Base-by-base conservation (phyloP, 768 basidiomycete genomes). In the Mycena capillaripes region DNA sequence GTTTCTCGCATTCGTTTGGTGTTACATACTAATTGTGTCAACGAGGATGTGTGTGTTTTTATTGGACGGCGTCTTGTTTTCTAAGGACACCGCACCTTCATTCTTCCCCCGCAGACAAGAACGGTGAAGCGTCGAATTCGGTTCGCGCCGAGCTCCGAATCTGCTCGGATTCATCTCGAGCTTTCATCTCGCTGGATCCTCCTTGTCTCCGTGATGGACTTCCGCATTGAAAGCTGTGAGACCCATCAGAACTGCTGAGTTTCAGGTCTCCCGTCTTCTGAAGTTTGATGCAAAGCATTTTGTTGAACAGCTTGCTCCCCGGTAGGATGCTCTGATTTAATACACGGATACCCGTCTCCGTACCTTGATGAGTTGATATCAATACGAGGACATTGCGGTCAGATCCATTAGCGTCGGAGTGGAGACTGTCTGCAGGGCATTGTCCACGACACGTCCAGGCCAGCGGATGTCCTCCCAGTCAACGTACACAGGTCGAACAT, bases 11-110 rank as follows among this genome's bases (percentile, higher is more conserved):
- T 38, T 60, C 25, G 36, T 2, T 21, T n/a, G n/a, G 16, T 19
- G 40, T 69, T 70, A 63, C 61, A 62, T 70, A 70, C 69, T 63
- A 63, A 70, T 70, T 46, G 60, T 55, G 69, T 57, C 69, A 70
- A 63, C 48, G 55, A 23, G 52, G 67, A 52, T 38, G 21, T 56
- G 27, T 27, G 8, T 34, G 7, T 29, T 56, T 30, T 21, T 34
- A 17, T 32, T 17, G 32, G 21, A 21, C 30, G 21, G 19, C 25
- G 3, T 32, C 9, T 58, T 19, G 53, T 53, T 53, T 25, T 25
- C 27, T 14, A 29, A 7, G 25, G 21, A 30, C 10, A 10, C 38
- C 38, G 7, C 16, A 6, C 42, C 19, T 44, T 44, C 42, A 6
- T 12, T 44, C 14, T 44, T 6, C 34, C 12, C 7, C 12, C 34